Conservation (phyloP, 1,139 yeast species). For the Kluyveromyces sp. region DNA sequence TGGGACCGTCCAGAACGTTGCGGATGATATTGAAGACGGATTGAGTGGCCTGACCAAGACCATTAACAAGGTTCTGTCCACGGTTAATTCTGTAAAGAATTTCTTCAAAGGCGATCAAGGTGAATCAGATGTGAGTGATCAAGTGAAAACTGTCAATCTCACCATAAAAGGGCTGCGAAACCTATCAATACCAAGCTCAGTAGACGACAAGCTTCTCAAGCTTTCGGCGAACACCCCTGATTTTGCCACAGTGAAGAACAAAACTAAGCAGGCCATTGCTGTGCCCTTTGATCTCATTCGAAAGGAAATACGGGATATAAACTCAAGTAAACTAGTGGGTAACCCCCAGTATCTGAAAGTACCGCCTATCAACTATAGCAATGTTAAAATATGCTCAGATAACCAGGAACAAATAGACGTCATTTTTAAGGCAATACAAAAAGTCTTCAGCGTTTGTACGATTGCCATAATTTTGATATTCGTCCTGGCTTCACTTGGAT, state of each 20-base stretch:
- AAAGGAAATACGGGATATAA: slow-evolving; percentile 32
- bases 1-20: slow-evolving; percentile 45
- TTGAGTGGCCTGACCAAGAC: slow-evolving; percentile 46
- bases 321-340: slow-evolving; percentile 21
- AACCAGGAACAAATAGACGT: slow-evolving; percentile 27
- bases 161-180: slow-evolving; percentile 51
- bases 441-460: slow-evolving; percentile 33
- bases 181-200: slow-evolving; percentile 55
- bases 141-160: slow-evolving; percentile 44
- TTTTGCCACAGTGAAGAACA: slow-evolving; percentile 48
- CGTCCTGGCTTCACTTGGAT: slow-evolving; percentile 35
- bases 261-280: slow-evolving; percentile 41
- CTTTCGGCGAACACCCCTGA: slow-evolving; percentile 48
- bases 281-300: slow-evolving; percentile 50
- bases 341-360: slow-evolving; percentile 22
- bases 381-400: slow-evolving; percentile 18
- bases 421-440: slow-evolving; percentile 32
- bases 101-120: slow-evolving; percentile 48
- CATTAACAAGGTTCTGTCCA: slow-evolving; percentile 44
- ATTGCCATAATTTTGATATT: slow-evolving; percentile 38
- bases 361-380: slow-evolving; percentile 18
- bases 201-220: slow-evolving; percentile 45
- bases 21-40: slow-evolving; percentile 58
- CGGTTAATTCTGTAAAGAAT: slow-evolving; percentile 40
- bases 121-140: slow-evolving; percentile 29